Percentiles rank a stretch among this genome's conserved stretches.
phyloP scores from a whole-genome alignment of 371 early-diverging fungal species.

The Gilbertella persicaria region DNA sequence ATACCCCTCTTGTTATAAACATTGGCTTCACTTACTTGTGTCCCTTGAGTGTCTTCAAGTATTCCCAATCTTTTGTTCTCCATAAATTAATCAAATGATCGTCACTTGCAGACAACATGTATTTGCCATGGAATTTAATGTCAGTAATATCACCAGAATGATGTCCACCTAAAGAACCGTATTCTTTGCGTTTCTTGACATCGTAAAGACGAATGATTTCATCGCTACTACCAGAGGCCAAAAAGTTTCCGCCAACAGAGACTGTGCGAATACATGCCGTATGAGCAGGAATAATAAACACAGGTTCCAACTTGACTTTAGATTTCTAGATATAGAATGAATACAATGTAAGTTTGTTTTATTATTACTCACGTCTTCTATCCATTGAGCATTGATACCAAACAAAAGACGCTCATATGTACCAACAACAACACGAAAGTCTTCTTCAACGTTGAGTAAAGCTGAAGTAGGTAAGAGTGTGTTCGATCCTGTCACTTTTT shows the following conservation, averaged over 20 bases:
- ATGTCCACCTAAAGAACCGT: conserved; percentile 86
- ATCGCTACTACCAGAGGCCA: conserved; percentile 96
- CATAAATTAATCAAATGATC: conserved; percentile 88
- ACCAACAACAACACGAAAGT: conserved; percentile 81
- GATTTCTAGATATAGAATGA: too few species aligned
- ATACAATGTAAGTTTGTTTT: too few species aligned
- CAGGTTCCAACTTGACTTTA: conserved; percentile 59
- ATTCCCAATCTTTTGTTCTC: conserved; percentile 96
- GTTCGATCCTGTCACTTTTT: conserved; percentile 13
- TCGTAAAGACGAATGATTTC: conserved; percentile 93
- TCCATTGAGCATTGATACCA: conserved; percentile 79
- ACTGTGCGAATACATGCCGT: conserved; percentile 89
- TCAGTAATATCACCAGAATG: conserved; percentile 88
- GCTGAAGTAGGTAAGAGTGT: conserved; percentile 22
- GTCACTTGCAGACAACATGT: conserved; percentile 88
- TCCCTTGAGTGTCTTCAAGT: conserved; percentile 86
- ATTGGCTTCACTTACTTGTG: conserved; percentile 69
- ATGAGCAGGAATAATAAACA: conserved; percentile 95
- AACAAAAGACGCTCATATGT: conserved; percentile 96
- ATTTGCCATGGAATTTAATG: conserved; percentile 79
- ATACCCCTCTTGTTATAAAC: background rate
- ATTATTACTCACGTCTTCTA: conserved; percentile 23
- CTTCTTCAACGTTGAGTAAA: conserved; percentile 31
- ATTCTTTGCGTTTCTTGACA: conserved; percentile 82
- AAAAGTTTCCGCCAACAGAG: conserved; percentile 70